phyloP scores from a whole-genome alignment of 2,329 filamentous ascomycete genomes.

The Phaeosphaeria sp. region DNA sequence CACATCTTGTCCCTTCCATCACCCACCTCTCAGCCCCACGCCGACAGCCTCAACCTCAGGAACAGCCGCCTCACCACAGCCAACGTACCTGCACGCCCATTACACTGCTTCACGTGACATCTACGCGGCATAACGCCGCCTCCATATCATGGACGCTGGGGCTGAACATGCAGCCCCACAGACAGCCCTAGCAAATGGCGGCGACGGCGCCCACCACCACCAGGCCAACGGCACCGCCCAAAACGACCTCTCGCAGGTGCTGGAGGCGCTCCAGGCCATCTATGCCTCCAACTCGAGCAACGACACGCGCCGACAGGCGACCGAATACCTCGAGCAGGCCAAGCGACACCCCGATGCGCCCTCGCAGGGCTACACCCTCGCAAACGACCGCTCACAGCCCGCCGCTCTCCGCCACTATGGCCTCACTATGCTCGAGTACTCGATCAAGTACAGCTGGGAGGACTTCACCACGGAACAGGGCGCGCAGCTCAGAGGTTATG shows the following conservation, averaged over 20 bases:
- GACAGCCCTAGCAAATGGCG: slow-evolving; percentile 25
- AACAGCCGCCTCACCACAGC: background rate
- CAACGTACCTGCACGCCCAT: background rate
- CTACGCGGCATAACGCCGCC: slow-evolving; percentile 16
- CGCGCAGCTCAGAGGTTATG: slow-evolving; percentile 73
- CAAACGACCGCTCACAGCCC: slow-evolving; percentile 75
- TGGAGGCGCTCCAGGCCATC: slow-evolving; percentile 85
- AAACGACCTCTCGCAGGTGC: slow-evolving; percentile 68
- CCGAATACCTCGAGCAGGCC: slow-evolving; percentile 83
- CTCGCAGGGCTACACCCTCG: slow-evolving; percentile 83
- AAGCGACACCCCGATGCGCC: slow-evolving; percentile 82
- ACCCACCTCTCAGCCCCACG: slow-evolving; percentile 1
- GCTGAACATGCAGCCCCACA: slow-evolving; percentile 33
- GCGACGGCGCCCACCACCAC: slow-evolving; percentile 21
- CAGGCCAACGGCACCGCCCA: slow-evolving; percentile 25
- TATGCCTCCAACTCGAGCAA: slow-evolving; percentile 85
- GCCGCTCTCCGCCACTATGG: slow-evolving; percentile 92
- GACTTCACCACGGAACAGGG: slow-evolving; percentile 74
- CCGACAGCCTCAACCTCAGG: background rate
- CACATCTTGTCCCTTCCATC: slow-evolving; percentile 12
- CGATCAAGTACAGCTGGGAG: slow-evolving; percentile 84
- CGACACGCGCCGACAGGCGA: slow-evolving; percentile 80
- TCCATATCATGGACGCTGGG: slow-evolving; percentile 40
- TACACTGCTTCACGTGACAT: background rate
- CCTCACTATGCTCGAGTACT: slow-evolving; percentile 87